A percentile compares a stretch with the other conserved stretches of the same genome.
Conservation (phyloP, 2,329 filamentous ascomycete genomes). For the Trichoderma afroharzianum region DNA sequence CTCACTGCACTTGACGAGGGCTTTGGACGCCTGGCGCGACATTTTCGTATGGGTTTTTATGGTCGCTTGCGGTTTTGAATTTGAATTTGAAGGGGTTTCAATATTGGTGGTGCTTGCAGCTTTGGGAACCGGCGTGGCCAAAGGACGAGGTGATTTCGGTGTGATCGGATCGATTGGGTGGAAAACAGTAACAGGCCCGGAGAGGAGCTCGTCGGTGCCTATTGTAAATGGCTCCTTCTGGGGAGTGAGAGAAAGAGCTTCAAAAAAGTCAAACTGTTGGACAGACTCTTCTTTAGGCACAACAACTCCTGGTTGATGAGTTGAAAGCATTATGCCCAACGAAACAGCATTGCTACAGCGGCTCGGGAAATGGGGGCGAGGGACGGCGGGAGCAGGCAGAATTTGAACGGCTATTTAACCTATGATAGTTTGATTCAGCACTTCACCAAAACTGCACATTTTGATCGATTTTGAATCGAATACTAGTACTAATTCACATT, state of each 20-base stretch:
- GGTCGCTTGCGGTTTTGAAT: not conserved
- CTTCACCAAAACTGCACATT: not conserved
- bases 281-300: not conserved
- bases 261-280: conserved; percentile 8
- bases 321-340: not conserved
- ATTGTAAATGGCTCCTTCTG: conserved; percentile 4
- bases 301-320: not conserved
- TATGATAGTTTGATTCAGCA: not conserved
- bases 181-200: not conserved
- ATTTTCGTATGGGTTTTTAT: not conserved
- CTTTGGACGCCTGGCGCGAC: not conserved
- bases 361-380: not conserved
- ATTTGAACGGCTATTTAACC: not conserved
- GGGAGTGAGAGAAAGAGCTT: conserved; percentile 9
- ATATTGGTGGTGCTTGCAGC: not conserved
- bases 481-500: not conserved
- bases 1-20: not conserved
- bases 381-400: not conserved
- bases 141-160: not conserved
- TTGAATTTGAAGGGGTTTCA: not conserved
- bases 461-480: not conserved
- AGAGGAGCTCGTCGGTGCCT: not conserved
- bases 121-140: not conserved
- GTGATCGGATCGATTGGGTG: not conserved
- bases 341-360: not conserved